Conservation (phyloP, 129 eudicot species). For the Artemisia annua region DNA sequence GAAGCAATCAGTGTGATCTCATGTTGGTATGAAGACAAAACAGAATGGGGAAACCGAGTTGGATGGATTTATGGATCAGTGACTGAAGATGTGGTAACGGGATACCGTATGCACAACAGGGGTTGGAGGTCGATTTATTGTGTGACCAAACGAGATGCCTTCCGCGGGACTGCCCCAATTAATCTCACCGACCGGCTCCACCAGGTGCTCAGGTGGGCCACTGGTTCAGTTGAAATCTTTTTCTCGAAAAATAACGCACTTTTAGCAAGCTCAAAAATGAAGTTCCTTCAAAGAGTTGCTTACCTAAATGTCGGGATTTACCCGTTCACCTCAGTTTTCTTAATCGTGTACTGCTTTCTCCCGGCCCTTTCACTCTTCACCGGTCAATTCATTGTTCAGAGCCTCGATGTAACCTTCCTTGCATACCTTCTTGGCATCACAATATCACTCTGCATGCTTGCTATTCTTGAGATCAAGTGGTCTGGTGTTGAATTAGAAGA, state of each 20-base stretch:
- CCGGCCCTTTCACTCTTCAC: slow-evolving; percentile 62
- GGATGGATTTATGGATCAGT: slow-evolving; percentile 75
- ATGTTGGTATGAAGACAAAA: slow-evolving; percentile 64
- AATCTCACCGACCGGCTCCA: slow-evolving; percentile 62
- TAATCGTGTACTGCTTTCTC: slow-evolving; percentile 63
- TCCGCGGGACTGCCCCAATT: slow-evolving; percentile 69
- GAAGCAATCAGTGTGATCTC: slow-evolving; percentile 66
- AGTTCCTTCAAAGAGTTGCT: slow-evolving; percentile 56
- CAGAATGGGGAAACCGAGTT: slow-evolving; percentile 66
- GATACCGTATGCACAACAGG: slow-evolving; percentile 66
- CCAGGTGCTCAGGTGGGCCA: slow-evolving; percentile 75
- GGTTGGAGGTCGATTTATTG: slow-evolving; percentile 73
- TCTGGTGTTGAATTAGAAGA: slow-evolving; percentile 58
- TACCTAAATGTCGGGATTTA: slow-evolving; percentile 65
- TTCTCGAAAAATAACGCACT: slow-evolving; percentile 65
- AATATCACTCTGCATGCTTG: slow-evolving; percentile 50
- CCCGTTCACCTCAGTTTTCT: slow-evolving; percentile 65
- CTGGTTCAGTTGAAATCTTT: slow-evolving; percentile 68
- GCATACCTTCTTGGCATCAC: slow-evolving; percentile 56
- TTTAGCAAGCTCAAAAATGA: slow-evolving; percentile 56
- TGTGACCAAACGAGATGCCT: slow-evolving; percentile 66
- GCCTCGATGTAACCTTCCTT: slow-evolving; percentile 51
- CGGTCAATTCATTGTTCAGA: slow-evolving; percentile 63
- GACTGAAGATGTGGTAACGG: slow-evolving; percentile 68
- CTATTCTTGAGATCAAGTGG: slow-evolving; percentile 64